Conservation (phyloP, 208 protist species). For the Novymonas esmeraldas region DNA sequence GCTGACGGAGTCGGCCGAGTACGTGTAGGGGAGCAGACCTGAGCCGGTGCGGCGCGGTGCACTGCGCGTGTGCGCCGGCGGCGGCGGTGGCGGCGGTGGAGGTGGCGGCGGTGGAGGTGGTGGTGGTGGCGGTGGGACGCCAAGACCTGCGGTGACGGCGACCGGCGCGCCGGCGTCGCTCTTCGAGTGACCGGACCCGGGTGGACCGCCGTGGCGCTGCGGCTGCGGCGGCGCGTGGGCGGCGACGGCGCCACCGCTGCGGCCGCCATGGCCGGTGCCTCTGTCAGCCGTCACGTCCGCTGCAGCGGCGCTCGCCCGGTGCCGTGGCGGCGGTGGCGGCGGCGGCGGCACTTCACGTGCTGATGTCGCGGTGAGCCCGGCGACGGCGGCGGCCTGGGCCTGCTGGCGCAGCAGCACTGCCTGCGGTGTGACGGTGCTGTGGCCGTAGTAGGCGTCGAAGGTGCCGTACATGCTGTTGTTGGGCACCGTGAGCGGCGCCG, state of each 20-base stretch:
- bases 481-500: conserved; percentile 15
- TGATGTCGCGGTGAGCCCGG: conserved; percentile 9
- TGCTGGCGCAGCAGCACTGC: conserved; percentile 46
- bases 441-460: conserved; percentile 50
- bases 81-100: neutral
- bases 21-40: conserved; percentile 38
- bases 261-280: too few species aligned
- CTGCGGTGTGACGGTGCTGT: conserved; percentile 37
- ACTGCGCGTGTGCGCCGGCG: neutral
- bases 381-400: conserved; percentile 15
- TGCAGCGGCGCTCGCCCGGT: neutral
- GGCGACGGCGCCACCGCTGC: too few species aligned
- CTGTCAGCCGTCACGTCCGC: too few species aligned
- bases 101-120: neutral
- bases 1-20: conserved; percentile 43
- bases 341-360: neutral
- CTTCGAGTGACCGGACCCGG: too few species aligned
- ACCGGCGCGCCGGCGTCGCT: too few species aligned
- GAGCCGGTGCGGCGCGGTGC: conserved; percentile 20
- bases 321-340: conserved; percentile 8
- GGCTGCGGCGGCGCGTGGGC: too few species aligned
- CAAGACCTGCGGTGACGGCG: too few species aligned
- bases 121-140: neutral
- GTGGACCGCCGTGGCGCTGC: too few species aligned
- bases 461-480: conserved; percentile 62